Evolutionary conservation across 176 grass and related monocot genomes (phyloP), one percentile per base, ranked within the genome.

Genomic region (Avena insularis): DNA sequence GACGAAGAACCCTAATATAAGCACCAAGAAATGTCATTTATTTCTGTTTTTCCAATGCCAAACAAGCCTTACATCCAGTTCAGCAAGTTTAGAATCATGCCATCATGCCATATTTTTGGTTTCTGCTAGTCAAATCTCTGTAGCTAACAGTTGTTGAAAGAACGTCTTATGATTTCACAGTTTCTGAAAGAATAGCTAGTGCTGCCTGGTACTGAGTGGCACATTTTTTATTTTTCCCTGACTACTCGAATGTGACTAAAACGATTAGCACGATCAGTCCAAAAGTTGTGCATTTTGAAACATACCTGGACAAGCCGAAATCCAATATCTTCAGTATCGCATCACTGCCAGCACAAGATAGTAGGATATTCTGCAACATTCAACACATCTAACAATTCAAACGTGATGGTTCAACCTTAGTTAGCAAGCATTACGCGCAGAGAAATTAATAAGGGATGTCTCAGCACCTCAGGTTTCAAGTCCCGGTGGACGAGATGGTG

Each of bases 401-500:
- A 40, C 63, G 6, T 19, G 3, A 9, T 53, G 4, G 50, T 9
- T 6, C 4, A 11, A 2, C 12, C 11, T 16, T 16, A 55, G 29
- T 12, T 17, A 23, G 13, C 8, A 72, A 47, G 5, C 15, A 86
- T 3, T 68, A 7, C 5, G n/a, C 5, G 8, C 10, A 77, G 0
- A 1, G 3, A 57, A 45, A 13, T 20, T 9, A n/a, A 77, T 0
- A 72, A 61, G 51, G 13, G 64, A 51, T 64, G 7, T 84, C 40
- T 72, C 50, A 83, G 57, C 38, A 92, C 90, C 90, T 92, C 60
- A 47, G 93, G 93, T 84, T 95, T 95, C 83, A 92, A 67, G 79
- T 95, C 93, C 47, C 90, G 60, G 77, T 94, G 93, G 86, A 94
- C 84, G 40, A 94, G 51, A 67, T 92, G 90, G 88, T 92, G 90